Conservation (phyloP, 1,139 yeast species). For the Candida sojae region DNA sequence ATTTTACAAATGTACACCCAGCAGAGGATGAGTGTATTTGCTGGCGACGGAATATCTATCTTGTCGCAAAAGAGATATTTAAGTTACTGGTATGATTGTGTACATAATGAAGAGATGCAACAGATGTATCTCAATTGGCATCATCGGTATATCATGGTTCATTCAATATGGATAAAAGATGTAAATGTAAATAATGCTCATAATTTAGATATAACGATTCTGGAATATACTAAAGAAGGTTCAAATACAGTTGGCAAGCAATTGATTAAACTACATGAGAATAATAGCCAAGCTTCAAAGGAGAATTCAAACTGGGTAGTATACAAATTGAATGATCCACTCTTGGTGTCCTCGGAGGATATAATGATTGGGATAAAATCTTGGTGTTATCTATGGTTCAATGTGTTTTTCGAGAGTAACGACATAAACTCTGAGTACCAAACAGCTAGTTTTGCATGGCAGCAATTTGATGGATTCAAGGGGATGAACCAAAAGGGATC, state of each 20-base stretch:
- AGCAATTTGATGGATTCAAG: slow-evolving; percentile 66
- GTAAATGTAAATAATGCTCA: background rate
- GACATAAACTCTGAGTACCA: background rate
- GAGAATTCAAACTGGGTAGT: background rate
- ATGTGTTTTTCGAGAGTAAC: slow-evolving; percentile 13
- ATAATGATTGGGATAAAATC: slow-evolving; percentile 11
- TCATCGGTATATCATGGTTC: background rate
- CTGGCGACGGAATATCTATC: slow-evolving; percentile 73
- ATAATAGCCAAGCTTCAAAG: background rate
- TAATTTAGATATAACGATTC: slow-evolving; percentile 3
- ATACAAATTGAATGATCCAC: slow-evolving; percentile 2
- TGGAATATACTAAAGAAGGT: slow-evolving; percentile 5
- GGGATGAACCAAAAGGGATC: slow-evolving; percentile 61
- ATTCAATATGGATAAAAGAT: background rate
- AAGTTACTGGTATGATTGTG: slow-evolving; percentile 53
- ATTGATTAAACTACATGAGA: slow-evolving; percentile 1
- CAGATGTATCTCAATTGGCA: slow-evolving; percentile 2
- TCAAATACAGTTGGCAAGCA: background rate
- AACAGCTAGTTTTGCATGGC: slow-evolving; percentile 39
- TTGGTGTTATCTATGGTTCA: slow-evolving; percentile 17
- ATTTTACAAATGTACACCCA: slow-evolving; percentile 57
- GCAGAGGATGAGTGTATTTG: slow-evolving; percentile 57
- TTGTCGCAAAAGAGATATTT: slow-evolving; percentile 69
- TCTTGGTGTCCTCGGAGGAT: slow-evolving; percentile 5
- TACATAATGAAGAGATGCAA: slow-evolving; percentile 11